Evolutionary conservation across 441 rosid species (phyloP).

Genomic region (Omphalea diandra): DNA sequence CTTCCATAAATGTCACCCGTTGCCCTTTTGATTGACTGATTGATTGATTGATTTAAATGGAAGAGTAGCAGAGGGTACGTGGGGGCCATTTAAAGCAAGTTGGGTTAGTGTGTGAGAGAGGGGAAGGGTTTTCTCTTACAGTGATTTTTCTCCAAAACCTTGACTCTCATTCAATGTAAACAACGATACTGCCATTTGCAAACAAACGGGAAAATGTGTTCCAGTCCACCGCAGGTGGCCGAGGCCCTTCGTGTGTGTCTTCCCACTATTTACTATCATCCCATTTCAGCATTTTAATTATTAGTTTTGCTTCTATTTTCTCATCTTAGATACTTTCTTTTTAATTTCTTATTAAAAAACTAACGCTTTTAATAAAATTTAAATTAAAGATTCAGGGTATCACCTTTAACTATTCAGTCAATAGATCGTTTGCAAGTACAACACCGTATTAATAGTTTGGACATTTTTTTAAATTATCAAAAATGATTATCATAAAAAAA

Average conservation of each 20-base stretch:
- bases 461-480: too few species aligned
- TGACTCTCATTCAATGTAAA: slow-evolving; percentile 21
- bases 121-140: not conserved
- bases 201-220: not conserved
- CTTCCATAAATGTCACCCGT: slow-evolving; percentile 11
- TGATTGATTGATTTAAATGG: slow-evolving; percentile 15
- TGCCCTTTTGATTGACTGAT: not conserved
- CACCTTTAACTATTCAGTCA: too few species aligned
- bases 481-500: too few species aligned
- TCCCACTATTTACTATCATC: too few species aligned
- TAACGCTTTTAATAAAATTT: too few species aligned
- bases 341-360: too few species aligned
- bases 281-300: too few species aligned
- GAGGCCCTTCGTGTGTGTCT: slow-evolving; percentile 29
- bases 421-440: too few species aligned
- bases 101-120: too few species aligned
- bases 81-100: slow-evolving; percentile 3
- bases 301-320: not conserved
- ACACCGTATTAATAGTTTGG: too few species aligned
- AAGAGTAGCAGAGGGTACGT: not conserved
- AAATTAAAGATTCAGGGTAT: too few species aligned
- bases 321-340: too few species aligned
- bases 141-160: not conserved
- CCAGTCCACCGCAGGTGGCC: slow-evolving; percentile 11
- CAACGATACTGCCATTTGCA: slow-evolving; percentile 9